These are phyloP conservation scores for Rickenella mellea DNA, from an alignment of 768 basidiomycete genomes.

Conservation along the genomic window DNA sequence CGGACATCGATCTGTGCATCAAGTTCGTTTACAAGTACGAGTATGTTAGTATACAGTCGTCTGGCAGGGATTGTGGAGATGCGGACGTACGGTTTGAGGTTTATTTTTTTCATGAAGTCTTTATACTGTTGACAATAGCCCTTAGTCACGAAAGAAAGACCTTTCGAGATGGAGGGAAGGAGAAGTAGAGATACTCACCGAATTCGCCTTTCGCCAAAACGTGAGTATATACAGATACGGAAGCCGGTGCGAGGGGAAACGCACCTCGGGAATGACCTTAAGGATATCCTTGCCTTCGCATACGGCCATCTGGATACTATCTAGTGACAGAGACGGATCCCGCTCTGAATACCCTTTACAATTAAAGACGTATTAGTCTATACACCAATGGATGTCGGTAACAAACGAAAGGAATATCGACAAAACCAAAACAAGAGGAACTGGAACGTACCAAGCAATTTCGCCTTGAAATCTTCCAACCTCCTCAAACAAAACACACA, in stretches of 20 bases:
- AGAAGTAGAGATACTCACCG: too few species aligned
- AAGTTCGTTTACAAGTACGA: too few species aligned
- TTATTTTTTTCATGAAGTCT: constrained; percentile 43
- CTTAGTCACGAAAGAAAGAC: background rate
- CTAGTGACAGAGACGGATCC: constrained; percentile 13
- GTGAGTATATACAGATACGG: constrained; percentile 13
- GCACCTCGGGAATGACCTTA: constrained; percentile 56
- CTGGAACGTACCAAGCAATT: constrained; percentile 30
- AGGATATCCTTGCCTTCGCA: constrained; percentile 56
- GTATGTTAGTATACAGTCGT: background rate
- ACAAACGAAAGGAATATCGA: too few species aligned
- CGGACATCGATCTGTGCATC: constrained; percentile 29
- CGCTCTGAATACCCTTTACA: background rate
- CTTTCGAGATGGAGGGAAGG: constrained; percentile 27
- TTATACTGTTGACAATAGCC: constrained; percentile 27
- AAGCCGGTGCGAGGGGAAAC: too few species aligned
- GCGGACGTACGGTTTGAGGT: constrained; percentile 37
- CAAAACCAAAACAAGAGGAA: background rate
- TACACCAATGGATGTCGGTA: too few species aligned
- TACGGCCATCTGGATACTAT: constrained; percentile 46
- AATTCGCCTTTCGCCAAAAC: constrained; percentile 1
- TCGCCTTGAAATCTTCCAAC: constrained; percentile 45
- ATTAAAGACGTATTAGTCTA: background rate
- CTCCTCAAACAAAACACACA: constrained; percentile 60
- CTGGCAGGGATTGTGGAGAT: background rate